These are phyloP conservation scores for Coniochaeta sp. DNA, from an alignment of 2,329 filamentous ascomycete species.

Conservation along the genomic window DNA sequence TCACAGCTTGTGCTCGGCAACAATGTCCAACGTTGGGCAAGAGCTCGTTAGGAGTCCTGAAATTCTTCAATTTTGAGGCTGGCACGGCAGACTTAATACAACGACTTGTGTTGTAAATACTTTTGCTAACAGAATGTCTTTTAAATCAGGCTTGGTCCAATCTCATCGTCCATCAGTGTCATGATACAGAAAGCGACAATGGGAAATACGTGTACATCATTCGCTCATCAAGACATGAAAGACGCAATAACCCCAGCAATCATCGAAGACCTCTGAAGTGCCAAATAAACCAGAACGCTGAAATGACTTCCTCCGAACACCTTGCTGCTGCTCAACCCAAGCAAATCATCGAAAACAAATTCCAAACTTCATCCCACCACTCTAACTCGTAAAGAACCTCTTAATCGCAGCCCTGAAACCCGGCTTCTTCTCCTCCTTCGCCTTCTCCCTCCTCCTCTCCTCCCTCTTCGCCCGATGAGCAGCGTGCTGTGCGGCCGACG, in stretches of 20 bases:
- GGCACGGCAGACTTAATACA: too few species aligned
- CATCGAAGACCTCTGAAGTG: too few species aligned
- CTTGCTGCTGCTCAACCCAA: too few species aligned
- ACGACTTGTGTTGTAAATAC: too few species aligned
- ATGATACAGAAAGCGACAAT: neutral
- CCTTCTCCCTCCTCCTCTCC: slow-evolving; percentile 13
- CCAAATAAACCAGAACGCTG: neutral
- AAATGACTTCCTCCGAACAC: too few species aligned
- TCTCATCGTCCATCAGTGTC: neutral
- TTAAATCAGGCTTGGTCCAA: too few species aligned
- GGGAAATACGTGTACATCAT: neutral
- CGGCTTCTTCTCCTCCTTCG: slow-evolving; percentile 13
- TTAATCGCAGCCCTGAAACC: slow-evolving; percentile 17
- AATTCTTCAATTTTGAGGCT: too few species aligned
- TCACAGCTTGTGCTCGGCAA: too few species aligned
- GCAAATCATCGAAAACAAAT: neutral
- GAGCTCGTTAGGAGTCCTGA: too few species aligned
- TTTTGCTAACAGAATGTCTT: too few species aligned
- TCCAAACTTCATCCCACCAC: neutral
- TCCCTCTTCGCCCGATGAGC: slow-evolving; percentile 15
- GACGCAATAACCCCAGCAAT: neutral
- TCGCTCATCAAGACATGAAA: neutral
- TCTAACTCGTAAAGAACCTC: slow-evolving; percentile 13
- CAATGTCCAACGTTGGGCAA: too few species aligned
- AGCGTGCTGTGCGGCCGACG: neutral